These are phyloP conservation scores for Madurella fahalii DNA, from an alignment of 2,329 filamentous ascomycete genomes.

Conservation along the genomic window DNA sequence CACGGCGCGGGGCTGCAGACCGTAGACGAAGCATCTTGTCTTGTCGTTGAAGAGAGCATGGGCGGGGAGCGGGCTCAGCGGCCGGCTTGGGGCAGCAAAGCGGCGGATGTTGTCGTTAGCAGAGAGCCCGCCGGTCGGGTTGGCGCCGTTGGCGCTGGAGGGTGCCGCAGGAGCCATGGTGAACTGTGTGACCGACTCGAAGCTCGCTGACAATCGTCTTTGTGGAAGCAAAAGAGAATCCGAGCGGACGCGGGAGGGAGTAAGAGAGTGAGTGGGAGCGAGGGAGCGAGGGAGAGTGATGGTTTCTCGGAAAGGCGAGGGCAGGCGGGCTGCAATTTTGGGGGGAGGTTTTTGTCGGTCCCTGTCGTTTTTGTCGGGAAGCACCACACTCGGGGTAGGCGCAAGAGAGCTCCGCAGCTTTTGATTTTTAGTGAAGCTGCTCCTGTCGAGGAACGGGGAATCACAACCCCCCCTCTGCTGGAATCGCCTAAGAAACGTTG, in stretches of 20 bases:
- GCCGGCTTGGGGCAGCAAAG: slow-evolving; percentile 88
- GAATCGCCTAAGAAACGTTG: slow-evolving; percentile 21
- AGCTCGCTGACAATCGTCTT: slow-evolving; percentile 14
- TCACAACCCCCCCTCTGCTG: slow-evolving; percentile 8
- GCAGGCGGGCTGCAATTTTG: slow-evolving; percentile 21
- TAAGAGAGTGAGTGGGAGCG: slow-evolving; percentile 1
- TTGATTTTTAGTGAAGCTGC: slow-evolving; percentile 17
- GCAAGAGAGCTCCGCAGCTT: slow-evolving; percentile 20
- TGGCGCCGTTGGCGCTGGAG: slow-evolving; percentile 38
- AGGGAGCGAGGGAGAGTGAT: slow-evolving; percentile 14
- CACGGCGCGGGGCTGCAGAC: slow-evolving; percentile 90
- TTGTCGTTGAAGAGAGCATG: slow-evolving; percentile 98
- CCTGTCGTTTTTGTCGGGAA: slow-evolving; percentile 15
- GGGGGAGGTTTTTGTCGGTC: slow-evolving; percentile 26
- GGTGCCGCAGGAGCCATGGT: slow-evolving; percentile 54
- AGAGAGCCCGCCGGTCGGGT: slow-evolving; percentile 50
- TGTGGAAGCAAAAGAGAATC: slow-evolving; percentile 1
- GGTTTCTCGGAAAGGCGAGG: slow-evolving; percentile 18
- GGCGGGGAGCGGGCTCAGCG: slow-evolving; percentile 79
- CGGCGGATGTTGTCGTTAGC: slow-evolving; percentile 99
- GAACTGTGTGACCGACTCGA: slow-evolving; percentile 27
- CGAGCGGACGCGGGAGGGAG: slow-evolving; percentile 12
- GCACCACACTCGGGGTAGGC: slow-evolving; percentile 14
- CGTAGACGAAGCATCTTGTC: slow-evolving; percentile 99
- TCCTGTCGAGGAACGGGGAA: slow-evolving; percentile 9